Conservation (phyloP, 495 filamentous ascomycete species). For the Penicillium pulvis region DNA sequence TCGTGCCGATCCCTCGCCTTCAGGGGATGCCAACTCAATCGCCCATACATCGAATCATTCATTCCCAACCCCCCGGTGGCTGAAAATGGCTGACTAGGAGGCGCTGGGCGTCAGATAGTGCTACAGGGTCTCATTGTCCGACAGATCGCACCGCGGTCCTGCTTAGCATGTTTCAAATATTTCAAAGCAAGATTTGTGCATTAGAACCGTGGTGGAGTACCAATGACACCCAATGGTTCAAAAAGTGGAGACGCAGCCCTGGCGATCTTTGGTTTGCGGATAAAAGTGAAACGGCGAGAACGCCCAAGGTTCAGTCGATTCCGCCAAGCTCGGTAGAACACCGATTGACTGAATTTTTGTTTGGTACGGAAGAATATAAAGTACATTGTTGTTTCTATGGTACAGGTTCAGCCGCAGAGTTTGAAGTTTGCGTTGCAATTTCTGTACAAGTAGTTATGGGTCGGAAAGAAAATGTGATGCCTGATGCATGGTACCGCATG, state of each 20-base stretch:
- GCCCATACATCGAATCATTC: not conserved
- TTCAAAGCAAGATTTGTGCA: slow-evolving; percentile 1
- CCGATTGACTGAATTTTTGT: not conserved
- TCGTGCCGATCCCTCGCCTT: slow-evolving; percentile 2
- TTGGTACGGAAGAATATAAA: not conserved
- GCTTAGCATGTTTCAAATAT: not conserved
- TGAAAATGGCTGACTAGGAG: not conserved
- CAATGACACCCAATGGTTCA: not conserved
- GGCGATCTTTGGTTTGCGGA: slow-evolving; percentile 6
- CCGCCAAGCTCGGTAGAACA: not conserved
- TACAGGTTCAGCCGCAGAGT: not conserved
- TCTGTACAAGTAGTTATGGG: not conserved
- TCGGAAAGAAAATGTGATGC: not conserved
- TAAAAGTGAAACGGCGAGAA: slow-evolving; percentile 1
- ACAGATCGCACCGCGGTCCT: not conserved
- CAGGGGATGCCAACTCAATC: slow-evolving; percentile 7
- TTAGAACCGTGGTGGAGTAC: not conserved
- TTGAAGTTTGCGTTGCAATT: not conserved
- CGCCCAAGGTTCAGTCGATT: slow-evolving; percentile 1
- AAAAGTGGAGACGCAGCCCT: not conserved
- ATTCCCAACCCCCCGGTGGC: slow-evolving; percentile 3
- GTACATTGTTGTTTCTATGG: slow-evolving; percentile 1
- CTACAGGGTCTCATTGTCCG: slow-evolving; percentile 6
- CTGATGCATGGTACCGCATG: not conserved
- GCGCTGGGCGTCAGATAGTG: not conserved